Percentiles rank a stretch among this genome's conserved stretches.
phyloP scores from a whole-genome alignment of 169 alveolate genomes.

The Eimeria tenella region DNA sequence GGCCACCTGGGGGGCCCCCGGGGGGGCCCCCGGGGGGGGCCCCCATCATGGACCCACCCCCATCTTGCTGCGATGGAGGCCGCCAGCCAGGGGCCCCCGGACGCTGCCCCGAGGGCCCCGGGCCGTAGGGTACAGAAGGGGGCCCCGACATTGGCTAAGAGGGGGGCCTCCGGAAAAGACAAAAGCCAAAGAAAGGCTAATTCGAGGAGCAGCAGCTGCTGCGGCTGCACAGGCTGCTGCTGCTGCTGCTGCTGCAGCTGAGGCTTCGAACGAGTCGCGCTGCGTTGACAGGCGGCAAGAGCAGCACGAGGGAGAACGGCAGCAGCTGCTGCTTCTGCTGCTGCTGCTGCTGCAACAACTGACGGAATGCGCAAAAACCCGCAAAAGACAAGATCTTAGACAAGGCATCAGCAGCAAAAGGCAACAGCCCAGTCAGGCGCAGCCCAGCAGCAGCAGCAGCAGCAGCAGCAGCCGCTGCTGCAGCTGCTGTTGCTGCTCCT shows the following conservation, averaged over 20 bases:
- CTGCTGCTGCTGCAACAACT: conserved; percentile 14
- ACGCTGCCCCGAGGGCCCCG: neutral
- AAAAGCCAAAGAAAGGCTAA: neutral
- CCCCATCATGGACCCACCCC: no score
- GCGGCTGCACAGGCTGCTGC: neutral
- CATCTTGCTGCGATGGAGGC: no score
- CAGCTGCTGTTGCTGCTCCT: conserved; percentile 5
- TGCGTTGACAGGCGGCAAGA: no score
- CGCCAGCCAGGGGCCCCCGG: neutral
- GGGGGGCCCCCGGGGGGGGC: no score
- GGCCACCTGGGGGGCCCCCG: no score
- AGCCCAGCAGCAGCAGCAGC: conserved; percentile 33
- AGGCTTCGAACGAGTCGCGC: neutral
- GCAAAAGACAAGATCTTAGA: neutral
- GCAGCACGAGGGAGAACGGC: conserved; percentile 19
- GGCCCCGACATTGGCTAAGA: neutral
- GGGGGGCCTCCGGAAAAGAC: neutral
- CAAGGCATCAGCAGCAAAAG: neutral
- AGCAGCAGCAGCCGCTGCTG: conserved; percentile 8
- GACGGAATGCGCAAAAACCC: neutral
- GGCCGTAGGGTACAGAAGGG: neutral
- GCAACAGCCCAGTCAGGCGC: neutral
- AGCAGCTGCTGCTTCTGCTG: conserved; percentile 41
- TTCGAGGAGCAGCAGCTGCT: neutral
- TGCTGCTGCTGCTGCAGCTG: neutral